Evolutionary conservation across 2,329 filamentous ascomycete genomes (phyloP).

Genomic region (Keithomyces neogunnii): DNA sequence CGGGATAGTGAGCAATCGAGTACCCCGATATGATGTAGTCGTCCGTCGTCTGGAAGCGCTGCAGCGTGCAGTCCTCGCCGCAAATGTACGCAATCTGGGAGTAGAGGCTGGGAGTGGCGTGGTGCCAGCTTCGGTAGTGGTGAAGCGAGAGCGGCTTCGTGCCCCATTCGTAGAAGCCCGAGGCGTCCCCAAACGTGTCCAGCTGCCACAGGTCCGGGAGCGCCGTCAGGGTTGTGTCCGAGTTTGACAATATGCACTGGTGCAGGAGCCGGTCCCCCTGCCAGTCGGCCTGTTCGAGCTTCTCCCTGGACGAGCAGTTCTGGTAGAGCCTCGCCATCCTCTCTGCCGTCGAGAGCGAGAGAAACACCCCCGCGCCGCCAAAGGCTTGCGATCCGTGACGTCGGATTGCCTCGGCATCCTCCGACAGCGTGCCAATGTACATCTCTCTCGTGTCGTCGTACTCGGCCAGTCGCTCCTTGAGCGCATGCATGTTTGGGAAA

Average conservation of each 20-base stretch:
- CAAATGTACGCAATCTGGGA: conserved; percentile 50
- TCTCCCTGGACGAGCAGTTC: conserved; percentile 31
- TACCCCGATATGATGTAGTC: conserved; percentile 30
- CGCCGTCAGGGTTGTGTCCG: conserved; percentile 44
- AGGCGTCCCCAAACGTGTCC: conserved; percentile 50
- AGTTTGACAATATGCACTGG: conserved; percentile 51
- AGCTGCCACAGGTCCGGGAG: conserved; percentile 51
- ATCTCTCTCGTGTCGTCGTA: conserved; percentile 43
- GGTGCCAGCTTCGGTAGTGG: conserved; percentile 54
- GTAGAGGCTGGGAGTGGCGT: conserved; percentile 44
- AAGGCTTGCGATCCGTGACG: conserved; percentile 54
- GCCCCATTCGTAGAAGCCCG: conserved; percentile 55
- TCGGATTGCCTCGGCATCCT: conserved; percentile 49
- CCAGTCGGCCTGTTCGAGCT: neutral
- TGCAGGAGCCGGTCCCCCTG: conserved; percentile 6
- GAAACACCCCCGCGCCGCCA: conserved; percentile 54
- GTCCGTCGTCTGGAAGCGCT: conserved; percentile 42
- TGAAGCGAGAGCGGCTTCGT: conserved; percentile 51
- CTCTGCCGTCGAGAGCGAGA: conserved; percentile 41
- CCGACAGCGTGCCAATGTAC: conserved; percentile 53
- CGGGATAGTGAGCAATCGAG: conserved; percentile 47
- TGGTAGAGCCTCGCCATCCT: conserved; percentile 34
- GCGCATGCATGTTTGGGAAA: conserved; percentile 47
- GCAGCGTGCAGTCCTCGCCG: conserved; percentile 22
- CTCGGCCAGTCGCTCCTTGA: conserved; percentile 40